phyloP scores from a whole-genome alignment of 176 grass and related monocot species.

The Rhynchospora breviuscula region DNA sequence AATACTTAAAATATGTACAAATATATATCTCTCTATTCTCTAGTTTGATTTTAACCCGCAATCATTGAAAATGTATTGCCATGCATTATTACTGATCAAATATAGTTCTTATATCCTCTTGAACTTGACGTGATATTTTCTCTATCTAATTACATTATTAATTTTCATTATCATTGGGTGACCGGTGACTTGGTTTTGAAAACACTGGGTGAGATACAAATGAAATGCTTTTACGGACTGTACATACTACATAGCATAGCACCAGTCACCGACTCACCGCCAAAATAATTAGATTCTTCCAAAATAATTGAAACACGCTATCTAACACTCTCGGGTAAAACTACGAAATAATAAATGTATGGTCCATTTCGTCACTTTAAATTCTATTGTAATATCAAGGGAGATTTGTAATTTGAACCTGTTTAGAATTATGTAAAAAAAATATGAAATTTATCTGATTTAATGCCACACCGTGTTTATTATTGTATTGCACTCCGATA shows the following conservation, averaged over 20 bases:
- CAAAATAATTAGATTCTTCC: neutral
- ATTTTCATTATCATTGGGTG: neutral
- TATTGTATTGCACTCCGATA: too few relatives aligned
- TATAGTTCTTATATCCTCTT: neutral
- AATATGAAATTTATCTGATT: too few relatives aligned
- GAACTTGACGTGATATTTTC: neutral
- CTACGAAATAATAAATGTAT: neutral
- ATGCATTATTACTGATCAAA: too few relatives aligned
- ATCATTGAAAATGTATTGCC: too few relatives aligned
- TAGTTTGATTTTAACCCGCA: too few relatives aligned
- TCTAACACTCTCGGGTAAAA: neutral
- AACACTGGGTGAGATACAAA: neutral
- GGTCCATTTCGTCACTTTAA: neutral
- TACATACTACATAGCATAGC: neutral
- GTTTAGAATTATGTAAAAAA: too few relatives aligned
- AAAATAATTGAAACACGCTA: neutral
- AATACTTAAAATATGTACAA: too few relatives aligned
- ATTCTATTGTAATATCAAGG: neutral
- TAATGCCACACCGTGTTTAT: too few relatives aligned
- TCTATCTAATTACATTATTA: neutral
- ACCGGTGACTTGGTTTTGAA: neutral
- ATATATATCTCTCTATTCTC: too few relatives aligned
- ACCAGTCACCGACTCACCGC: slow-evolving; percentile 1
- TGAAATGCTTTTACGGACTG: neutral
- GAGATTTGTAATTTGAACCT: too few relatives aligned